These are phyloP conservation scores for Cucurbita pepo DNA, from an alignment of 306 rosid genomes.

Conservation along the genomic window DNA sequence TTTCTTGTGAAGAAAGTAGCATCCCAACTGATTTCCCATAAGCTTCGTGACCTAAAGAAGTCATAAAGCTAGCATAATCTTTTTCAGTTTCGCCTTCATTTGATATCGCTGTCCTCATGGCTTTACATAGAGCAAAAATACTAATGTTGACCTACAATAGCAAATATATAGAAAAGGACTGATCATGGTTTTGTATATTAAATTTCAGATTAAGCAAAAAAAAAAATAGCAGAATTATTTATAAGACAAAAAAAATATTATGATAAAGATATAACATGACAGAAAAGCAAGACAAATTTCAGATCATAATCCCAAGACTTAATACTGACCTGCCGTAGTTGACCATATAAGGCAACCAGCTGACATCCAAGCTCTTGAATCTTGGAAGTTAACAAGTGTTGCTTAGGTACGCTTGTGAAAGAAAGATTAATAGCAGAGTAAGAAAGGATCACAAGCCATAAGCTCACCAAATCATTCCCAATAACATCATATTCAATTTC, in stretches of 20 bases:
- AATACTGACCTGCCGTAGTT: slow-evolving; percentile 81
- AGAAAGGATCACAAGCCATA: slow-evolving; percentile 55
- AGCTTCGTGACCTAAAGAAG: slow-evolving; percentile 26
- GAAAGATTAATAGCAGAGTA: slow-evolving; percentile 34
- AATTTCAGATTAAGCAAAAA: not conserved
- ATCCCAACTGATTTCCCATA: slow-evolving; percentile 51
- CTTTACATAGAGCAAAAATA: slow-evolving; percentile 62
- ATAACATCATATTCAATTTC: slow-evolving; percentile 74
- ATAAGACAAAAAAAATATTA: not conserved
- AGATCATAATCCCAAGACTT: slow-evolving; percentile 1
- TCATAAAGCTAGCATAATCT: slow-evolving; percentile 26
- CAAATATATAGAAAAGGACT: slow-evolving; percentile 2
- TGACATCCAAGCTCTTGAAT: slow-evolving; percentile 49
- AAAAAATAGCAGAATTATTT: not conserved
- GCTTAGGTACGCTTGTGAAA: slow-evolving; percentile 17
- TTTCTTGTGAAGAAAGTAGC: slow-evolving; percentile 39
- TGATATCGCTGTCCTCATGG: slow-evolving; percentile 35
- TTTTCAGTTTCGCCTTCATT: slow-evolving; percentile 19
- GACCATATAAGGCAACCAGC: slow-evolving; percentile 51
- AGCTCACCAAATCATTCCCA: slow-evolving; percentile 48
- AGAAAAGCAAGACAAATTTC: slow-evolving; percentile 2
- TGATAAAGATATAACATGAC: not conserved
- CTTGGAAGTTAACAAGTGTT: slow-evolving; percentile 24
- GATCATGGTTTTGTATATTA: not conserved
- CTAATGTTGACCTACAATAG: slow-evolving; percentile 58